A percentile compares a stretch with the other conserved stretches of the same genome.
Conservation (phyloP, 169 alveolate species). For the Condylostoma magnum region DNA sequence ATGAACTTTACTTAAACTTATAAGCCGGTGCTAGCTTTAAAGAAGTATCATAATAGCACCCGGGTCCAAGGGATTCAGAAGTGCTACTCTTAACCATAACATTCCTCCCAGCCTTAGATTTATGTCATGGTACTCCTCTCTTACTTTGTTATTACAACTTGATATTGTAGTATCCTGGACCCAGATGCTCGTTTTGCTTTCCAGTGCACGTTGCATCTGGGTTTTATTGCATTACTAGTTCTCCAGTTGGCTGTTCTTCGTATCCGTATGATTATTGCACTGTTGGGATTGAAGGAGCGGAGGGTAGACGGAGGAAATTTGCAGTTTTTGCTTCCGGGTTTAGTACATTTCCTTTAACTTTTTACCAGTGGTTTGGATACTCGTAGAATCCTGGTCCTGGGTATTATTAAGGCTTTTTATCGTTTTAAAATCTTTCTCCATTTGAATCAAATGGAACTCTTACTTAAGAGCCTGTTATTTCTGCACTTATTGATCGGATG, state of each 20-base stretch:
- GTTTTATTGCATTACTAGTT: conserved; percentile 46
- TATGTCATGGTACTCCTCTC: conserved; percentile 26
- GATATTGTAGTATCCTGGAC: conserved; percentile 72
- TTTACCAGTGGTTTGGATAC: not conserved
- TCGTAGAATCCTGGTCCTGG: conserved; percentile 51
- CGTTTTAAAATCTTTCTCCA: conserved; percentile 36
- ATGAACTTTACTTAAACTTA: conserved; percentile 39
- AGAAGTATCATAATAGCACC: conserved; percentile 38
- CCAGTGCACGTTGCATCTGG: conserved; percentile 57
- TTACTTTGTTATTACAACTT: conserved; percentile 37
- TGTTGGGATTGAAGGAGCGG: conserved; percentile 66
- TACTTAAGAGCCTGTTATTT: not conserved
- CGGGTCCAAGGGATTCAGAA: conserved; percentile 52
- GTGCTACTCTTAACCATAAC: not conserved
- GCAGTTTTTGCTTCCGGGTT: conserved; percentile 22
- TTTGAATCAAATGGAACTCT: conserved; percentile 44
- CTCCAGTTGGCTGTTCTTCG: conserved; percentile 45
- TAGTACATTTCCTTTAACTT: not conserved
- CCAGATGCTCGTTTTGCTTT: conserved; percentile 56
- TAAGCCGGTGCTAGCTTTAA: conserved; percentile 44
- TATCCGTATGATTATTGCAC: conserved; percentile 54
- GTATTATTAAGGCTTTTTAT: not conserved
- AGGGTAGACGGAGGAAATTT: conserved; percentile 33
- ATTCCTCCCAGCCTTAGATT: conserved; percentile 35
- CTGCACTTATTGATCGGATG: conserved; percentile 14